Evolutionary conservation across 768 basidiomycete genomes (phyloP).

Genomic region (Macrolepiota albuminosa): DNA sequence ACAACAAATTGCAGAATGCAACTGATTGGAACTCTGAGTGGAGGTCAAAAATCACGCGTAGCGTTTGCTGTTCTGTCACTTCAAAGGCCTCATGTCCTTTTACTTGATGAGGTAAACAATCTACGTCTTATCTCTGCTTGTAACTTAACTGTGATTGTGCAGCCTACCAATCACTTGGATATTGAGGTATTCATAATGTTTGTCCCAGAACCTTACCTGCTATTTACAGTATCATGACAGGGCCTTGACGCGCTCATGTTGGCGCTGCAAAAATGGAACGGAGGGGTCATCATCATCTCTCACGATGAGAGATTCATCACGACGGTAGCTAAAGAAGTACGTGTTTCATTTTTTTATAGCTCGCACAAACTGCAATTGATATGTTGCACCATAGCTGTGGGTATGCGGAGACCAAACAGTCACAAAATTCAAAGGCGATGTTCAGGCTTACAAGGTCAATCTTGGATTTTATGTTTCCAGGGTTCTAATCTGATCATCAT

Average conservation of each 20-base stretch:
- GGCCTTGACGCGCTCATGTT: constrained; percentile 94
- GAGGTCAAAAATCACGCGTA: constrained; percentile 95
- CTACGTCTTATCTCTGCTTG: background rate
- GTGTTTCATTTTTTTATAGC: constrained; percentile 13
- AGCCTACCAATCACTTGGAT: constrained; percentile 96
- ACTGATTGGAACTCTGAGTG: constrained; percentile 84
- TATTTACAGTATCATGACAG: constrained; percentile 28
- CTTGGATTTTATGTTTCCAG: background rate
- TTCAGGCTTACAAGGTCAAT: constrained; percentile 83
- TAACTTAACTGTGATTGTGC: constrained; percentile 5
- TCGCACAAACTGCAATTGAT: constrained; percentile 2
- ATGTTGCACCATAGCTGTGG: constrained; percentile 60
- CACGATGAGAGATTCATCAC: constrained; percentile 97
- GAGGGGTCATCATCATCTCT: constrained; percentile 88
- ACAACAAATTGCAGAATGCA: constrained; percentile 52
- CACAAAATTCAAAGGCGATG: constrained; percentile 83
- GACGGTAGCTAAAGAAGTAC: constrained; percentile 77
- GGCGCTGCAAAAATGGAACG: constrained; percentile 77
- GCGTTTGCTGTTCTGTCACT: constrained; percentile 86
- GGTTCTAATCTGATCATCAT: constrained; percentile 11
- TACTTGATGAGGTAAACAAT: constrained; percentile 84
- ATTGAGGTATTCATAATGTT: constrained; percentile 56
- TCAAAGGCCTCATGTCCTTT: constrained; percentile 84
- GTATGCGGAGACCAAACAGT: constrained; percentile 86
- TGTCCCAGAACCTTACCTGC: background rate